A percentile compares a stretch with the other conserved stretches of the same genome.
Conservation (phyloP, 2,329 filamentous ascomycete species). For the Cladobotryum mycophilum region DNA sequence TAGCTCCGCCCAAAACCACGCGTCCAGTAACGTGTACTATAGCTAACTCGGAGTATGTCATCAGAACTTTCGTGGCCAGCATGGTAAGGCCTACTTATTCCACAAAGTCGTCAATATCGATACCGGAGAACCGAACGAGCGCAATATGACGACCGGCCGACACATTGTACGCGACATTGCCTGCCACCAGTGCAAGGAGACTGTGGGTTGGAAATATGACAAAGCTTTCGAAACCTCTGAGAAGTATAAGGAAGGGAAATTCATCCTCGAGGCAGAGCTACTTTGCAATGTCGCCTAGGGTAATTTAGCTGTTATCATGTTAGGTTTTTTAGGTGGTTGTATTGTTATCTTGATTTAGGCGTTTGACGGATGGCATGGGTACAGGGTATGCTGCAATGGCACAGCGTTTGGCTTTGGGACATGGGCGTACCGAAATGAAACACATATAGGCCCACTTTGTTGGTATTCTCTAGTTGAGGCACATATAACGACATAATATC, state of each 20-base stretch:
- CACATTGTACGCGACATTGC: constrained; percentile 91
- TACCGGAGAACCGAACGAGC: constrained; percentile 77
- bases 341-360: too few relatives aligned
- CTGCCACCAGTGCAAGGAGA: constrained; percentile 85
- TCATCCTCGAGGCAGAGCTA: constrained; percentile 87
- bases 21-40: too few relatives aligned
- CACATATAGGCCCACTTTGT: too few relatives aligned
- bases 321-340: background rate
- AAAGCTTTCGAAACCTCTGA: constrained; percentile 87
- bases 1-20: background rate
- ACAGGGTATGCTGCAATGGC: too few relatives aligned
- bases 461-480: too few relatives aligned
- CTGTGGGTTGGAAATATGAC: constrained; percentile 98
- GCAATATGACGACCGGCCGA: constrained; percentile 94
- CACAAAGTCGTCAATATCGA: constrained; percentile 88
- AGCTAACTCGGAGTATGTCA: background rate
- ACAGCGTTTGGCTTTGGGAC: too few relatives aligned
- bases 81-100: constrained; percentile 97
- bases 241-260: constrained; percentile 99
- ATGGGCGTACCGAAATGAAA: too few relatives aligned
- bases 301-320: background rate
- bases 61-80: constrained; percentile 96
- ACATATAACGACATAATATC: too few relatives aligned
- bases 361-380: too few relatives aligned
- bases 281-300: constrained; percentile 66